phyloP scores from a whole-genome alignment of 2,329 filamentous ascomycete genomes.

The Onygenales sp. region DNA sequence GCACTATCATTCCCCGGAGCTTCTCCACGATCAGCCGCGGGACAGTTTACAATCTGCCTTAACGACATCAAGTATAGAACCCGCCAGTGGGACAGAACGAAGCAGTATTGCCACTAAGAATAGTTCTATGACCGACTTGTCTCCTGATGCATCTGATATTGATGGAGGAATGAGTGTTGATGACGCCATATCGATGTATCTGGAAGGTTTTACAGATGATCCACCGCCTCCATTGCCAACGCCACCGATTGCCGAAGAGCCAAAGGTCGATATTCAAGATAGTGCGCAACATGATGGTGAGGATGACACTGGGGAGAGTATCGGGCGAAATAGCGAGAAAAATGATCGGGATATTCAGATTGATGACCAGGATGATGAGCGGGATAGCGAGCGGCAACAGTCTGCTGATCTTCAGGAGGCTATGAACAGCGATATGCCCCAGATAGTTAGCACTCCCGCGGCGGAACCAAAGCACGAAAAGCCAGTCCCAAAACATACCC shows the following conservation, averaged over 20 bases:
- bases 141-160: constrained; percentile 51
- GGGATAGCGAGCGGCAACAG: background rate
- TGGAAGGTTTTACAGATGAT: constrained; percentile 44
- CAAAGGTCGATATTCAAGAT: background rate
- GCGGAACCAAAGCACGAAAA: background rate
- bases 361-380: constrained; percentile 13
- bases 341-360: constrained; percentile 5
- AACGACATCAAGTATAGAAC: constrained; percentile 51
- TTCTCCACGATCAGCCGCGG: constrained; percentile 31
- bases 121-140: constrained; percentile 60
- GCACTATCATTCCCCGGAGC: constrained; percentile 18
- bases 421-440: background rate
- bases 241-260: background rate
- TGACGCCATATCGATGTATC: constrained; percentile 53
- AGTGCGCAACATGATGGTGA: too few relatives aligned
- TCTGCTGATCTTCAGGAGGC: background rate
- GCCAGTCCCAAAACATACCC: background rate
- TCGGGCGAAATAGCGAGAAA: background rate
- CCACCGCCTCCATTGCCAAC: constrained; percentile 8
- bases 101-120: constrained; percentile 74
- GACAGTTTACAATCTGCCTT: constrained; percentile 52
- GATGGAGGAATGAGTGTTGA: constrained; percentile 48
- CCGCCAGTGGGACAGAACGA: constrained; percentile 60
- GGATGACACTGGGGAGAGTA: background rate
- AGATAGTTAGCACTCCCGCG: constrained; percentile 14